phyloP scores from a whole-genome alignment of 1,139 yeast species.

The Geotrichum klebahnii region DNA sequence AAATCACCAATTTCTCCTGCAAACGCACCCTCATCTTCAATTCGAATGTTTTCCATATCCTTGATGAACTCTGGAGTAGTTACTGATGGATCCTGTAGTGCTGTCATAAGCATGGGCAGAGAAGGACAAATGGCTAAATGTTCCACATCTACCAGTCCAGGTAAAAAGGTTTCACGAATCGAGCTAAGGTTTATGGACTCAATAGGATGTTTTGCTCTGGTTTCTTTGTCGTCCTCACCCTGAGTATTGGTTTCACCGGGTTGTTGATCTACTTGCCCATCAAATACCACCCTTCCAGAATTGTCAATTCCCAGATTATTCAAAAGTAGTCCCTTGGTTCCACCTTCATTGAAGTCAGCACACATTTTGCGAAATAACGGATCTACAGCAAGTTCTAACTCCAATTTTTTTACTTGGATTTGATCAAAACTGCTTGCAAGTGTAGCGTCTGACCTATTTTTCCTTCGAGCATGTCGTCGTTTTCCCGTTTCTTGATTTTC shows the following conservation, averaged over 20 bases:
- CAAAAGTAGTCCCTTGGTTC: conserved; percentile 76
- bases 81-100: conserved; percentile 48
- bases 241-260: conserved; percentile 26
- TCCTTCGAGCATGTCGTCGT: conserved; percentile 27
- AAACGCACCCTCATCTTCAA: conserved; percentile 15
- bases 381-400: conserved; percentile 74
- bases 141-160: conserved; percentile 38
- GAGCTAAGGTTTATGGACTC: conserved; percentile 22
- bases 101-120: conserved; percentile 52
- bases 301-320: conserved; percentile 62
- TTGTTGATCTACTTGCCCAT: conserved; percentile 39
- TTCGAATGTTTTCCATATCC: conserved; percentile 22
- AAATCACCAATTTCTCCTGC: conserved; percentile 27
- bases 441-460: conserved; percentile 43
- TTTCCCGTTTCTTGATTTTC: conserved; percentile 35
- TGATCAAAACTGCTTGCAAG: conserved; percentile 54
- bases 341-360: conserved; percentile 93
- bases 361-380: conserved; percentile 85
- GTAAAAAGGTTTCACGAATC: conserved; percentile 26
- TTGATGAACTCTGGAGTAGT: conserved; percentile 26
- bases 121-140: conserved; percentile 58
- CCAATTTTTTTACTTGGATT: conserved; percentile 64
- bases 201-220: conserved; percentile 12
- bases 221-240: not conserved
- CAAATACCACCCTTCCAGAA: conserved; percentile 61